Base-by-base conservation (phyloP, 2,329 filamentous ascomycete genomes). In the Fusarium piperis region DNA sequence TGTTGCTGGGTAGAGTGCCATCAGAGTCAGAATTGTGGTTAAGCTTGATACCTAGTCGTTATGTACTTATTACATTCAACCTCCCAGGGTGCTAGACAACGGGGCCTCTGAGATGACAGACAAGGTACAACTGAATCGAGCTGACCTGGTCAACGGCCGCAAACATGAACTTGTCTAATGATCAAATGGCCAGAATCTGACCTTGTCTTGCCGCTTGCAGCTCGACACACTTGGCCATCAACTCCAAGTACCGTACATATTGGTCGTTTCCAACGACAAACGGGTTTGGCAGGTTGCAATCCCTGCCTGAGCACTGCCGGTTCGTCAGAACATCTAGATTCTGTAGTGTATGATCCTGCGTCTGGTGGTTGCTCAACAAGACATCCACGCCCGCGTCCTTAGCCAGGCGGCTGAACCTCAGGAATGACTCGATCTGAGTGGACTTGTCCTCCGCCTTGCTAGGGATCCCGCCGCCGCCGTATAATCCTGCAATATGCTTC, bases 381-480 rank as follows among this genome's bases (percentile, higher is more conserved):
- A 70, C 71, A 55, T 74, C 74, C 8, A 66, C 75, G 0, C 62
- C 65, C 1, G 60, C 32, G 28, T 64, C 56, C 48, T 66, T 28
- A 3, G 68, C 70, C 9, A 67, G 48, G 18, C 30, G 33, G 15
- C 62, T 52, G 36, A 72, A 74, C 35, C 56, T 62, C 11, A 30
- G 59, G 56, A 73, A 74, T 16, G 68, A 75, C 32, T 66, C 36
- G 18, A 77, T 68, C 39, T 78, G 76, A 8, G 51, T 56, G 2
- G 62, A 65, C 28, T 71, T 76, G 35, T 73, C 68, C 1, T 57
- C 52, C 3, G 72, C 74, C 8, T 51, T 51, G 20, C 53, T 64
- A 1, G 73, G 69, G 4, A 72, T 60, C 5, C 74, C 74, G 9
- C 68, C 68, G 33, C 76, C 74, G n/a, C 74, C 74, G 44, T 73